Evolutionary conservation across 108 stramenopile species (phyloP).

Genomic region (Pseudonitzschia pungens): DNA sequence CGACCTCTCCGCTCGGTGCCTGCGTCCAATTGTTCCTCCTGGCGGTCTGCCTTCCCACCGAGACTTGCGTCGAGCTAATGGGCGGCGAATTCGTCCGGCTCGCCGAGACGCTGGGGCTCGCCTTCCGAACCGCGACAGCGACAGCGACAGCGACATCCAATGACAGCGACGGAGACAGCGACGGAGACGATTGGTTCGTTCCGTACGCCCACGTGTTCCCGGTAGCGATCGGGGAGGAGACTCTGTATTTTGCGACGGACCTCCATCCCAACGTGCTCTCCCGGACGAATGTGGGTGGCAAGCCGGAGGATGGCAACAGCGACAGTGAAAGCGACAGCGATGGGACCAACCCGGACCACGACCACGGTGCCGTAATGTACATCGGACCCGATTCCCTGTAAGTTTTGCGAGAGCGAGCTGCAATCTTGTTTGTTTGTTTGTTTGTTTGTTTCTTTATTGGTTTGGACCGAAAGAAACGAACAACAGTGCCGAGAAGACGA

Average conservation of each 20-base stretch:
- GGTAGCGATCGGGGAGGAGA: conserved; percentile 11
- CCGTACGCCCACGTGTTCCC: conserved; percentile 72
- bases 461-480: not conserved
- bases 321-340: not conserved
- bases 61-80: conserved; percentile 30
- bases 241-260: conserved; percentile 56
- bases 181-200: conserved; percentile 42
- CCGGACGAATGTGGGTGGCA: conserved; percentile 43
- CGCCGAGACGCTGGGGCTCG: conserved; percentile 51
- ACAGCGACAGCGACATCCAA: not conserved
- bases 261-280: conserved; percentile 72
- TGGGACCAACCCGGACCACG: not conserved
- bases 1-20: not conserved
- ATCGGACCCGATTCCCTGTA: conserved; percentile 79
- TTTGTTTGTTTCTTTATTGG: no score
- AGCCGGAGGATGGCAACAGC: not conserved
- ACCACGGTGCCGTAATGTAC: conserved; percentile 66
- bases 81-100: conserved; percentile 43
- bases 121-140: conserved; percentile 18
- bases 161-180: not conserved
- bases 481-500: not conserved
- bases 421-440: no score
- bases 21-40: conserved; percentile 27
- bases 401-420: not conserved
- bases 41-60: conserved; percentile 33